A percentile compares a stretch with the other conserved stretches of the same genome.
These are phyloP conservation scores for Xylaria flabelliformis DNA, from an alignment of 495 filamentous ascomycete genomes.

Conservation along the genomic window DNA sequence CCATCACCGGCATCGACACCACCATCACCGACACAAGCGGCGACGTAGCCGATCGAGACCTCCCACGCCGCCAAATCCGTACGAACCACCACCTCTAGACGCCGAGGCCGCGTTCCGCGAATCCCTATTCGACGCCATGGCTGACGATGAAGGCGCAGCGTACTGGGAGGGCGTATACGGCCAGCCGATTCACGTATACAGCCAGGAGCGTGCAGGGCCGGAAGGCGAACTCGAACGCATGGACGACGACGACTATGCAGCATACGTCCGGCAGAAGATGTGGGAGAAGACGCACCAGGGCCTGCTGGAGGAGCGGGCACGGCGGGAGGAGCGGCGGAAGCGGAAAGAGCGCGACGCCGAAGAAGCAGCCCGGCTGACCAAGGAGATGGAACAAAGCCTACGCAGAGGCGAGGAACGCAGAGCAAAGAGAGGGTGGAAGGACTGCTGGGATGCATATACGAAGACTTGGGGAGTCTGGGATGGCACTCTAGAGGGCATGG, in stretches of 20 bases:
- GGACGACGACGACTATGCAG: slow-evolving; percentile 88
- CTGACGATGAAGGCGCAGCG: slow-evolving; percentile 93
- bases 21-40: slow-evolving; percentile 39
- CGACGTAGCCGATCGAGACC: slow-evolving; percentile 41
- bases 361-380: slow-evolving; percentile 56
- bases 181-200: slow-evolving; percentile 73
- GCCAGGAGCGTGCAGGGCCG: slow-evolving; percentile 32
- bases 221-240: slow-evolving; percentile 78
- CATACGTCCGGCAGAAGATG: slow-evolving; percentile 85
- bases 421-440: slow-evolving; percentile 43
- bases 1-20: slow-evolving; percentile 41
- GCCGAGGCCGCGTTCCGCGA: slow-evolving; percentile 83
- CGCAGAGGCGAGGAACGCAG: slow-evolving; percentile 53
- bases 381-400: slow-evolving; percentile 57
- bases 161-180: slow-evolving; percentile 97
- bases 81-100: slow-evolving; percentile 62
- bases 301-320: slow-evolving; percentile 60
- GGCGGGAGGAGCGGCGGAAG: slow-evolving; percentile 51
- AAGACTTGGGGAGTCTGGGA: slow-evolving; percentile 64
- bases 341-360: slow-evolving; percentile 48
- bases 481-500: slow-evolving; percentile 56
- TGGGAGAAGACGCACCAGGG: slow-evolving; percentile 86
- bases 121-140: slow-evolving; percentile 98
- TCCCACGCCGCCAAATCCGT: slow-evolving; percentile 47
- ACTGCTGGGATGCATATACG: slow-evolving; percentile 69